Evolutionary conservation across 2,329 filamentous ascomycete species (phyloP), one percentile per base, ranked within the genome.

Genomic region (Ascomycota sp.): DNA sequence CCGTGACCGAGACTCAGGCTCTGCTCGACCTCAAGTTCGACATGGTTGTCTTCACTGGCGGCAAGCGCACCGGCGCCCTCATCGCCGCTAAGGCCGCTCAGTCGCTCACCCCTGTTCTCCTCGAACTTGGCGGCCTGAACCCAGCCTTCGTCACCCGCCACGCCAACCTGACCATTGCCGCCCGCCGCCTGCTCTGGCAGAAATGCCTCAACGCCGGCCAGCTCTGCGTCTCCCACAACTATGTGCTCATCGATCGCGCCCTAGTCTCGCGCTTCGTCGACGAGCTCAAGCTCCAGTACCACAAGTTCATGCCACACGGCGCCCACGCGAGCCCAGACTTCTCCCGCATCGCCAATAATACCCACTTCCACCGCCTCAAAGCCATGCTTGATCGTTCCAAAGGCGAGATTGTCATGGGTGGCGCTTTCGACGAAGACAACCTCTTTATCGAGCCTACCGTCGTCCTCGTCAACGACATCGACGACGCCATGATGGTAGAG

Each of bases 1-100:
- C 62, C 25, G 57, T 92, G 13, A 64, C 75, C 4, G 82, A 92
- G 61, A 83, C 78, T 4, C 81, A 78, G 31, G 73, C 72, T 9
- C 59, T 95, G 31, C 66, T 98, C 27, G 72, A 86, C 37, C 71
- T 83, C 59, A 86, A 86, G 54, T 98, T 84, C 76, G 84, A 91
- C 59, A 95, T 93, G 67, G 91, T 98, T 47, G 84, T 89, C 62
- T 98, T 92, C 60, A 98, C 89, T 1, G 89, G 89, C 35, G 75
- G 72, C 46, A 66, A 67, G 34, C 59, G 51, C 25, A 82, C 93
- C 12, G 89, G 80, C 47, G 82, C 76, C 49, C 84, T 95, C 47
- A 74, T 95, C 35, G 70, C 81, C 32, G 75, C 84, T 53, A 92
- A 91, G 52, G 89, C 86, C 0, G 86, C 89, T 38, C 72, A 82